Evolutionary conservation across 257 asterid species (phyloP), one percentile per base, ranked within the genome.

Genomic region (Asclepias syriaca): DNA sequence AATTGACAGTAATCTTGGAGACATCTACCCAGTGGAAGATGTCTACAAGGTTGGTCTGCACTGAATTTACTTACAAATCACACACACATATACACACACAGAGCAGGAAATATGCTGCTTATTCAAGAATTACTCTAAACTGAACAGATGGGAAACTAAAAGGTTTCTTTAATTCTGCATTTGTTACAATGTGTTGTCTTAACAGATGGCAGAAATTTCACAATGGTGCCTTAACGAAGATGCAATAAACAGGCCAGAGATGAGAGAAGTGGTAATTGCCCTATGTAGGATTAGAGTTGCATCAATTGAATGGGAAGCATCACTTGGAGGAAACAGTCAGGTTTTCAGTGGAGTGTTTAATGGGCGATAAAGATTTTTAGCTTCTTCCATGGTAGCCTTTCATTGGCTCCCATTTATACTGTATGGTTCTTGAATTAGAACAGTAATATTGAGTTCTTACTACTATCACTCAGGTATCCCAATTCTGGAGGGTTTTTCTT

Each of bases 271-370:
- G 6, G 95, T 92, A 15, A 79, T 84, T 43, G 93, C 86, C 10
- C 69, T 92, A 18, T 80, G 89, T 39, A 84, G 86, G 50, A 84
- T 92, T 58, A 76, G 87, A 78, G 82, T 75, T 77, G 88, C 97
- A 14, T 84, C 96, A 3, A 80, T 84, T 16, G 93, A 92, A 72
- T 92, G 97, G 97, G 97, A 92, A 77, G 97, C 93, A 51, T 92
- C 96, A 24, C 84, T 89, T 5, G 97, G 93, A 66, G 97, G 96
- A 53, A 87, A 76, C 82, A 85, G 92, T 77, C 89, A 85, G 77
- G 81, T 89, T 70, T 92, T 92, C 79, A 91, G 93, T 77, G 97
- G 96, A 72, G 80, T 89, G 55, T 77, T 84, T 73, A 81, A 59
- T 66, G 96, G 95, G 24, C 72, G 97, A 72, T 89, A 87, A 34